phyloP scores from a whole-genome alignment of 352 stramenopile genomes.

The Globisporangium lucens region DNA sequence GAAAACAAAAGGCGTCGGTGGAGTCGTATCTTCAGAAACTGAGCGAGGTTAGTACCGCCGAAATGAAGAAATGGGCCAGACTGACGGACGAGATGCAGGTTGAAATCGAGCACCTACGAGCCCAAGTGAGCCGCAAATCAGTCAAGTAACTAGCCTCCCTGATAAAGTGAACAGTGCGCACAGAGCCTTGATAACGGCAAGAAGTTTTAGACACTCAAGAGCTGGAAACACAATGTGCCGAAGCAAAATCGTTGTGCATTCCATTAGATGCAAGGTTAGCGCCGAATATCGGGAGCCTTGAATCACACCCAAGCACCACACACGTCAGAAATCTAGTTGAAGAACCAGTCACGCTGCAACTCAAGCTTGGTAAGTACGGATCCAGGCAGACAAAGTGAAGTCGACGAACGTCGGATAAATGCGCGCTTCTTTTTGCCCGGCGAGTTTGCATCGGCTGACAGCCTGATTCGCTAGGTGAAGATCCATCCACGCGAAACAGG shows the following conservation, averaged over 20 bases:
- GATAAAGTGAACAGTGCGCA: not conserved
- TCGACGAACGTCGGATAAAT: too few relatives aligned
- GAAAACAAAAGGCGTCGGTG: conserved; percentile 41
- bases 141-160: not conserved
- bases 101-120: conserved; percentile 67
- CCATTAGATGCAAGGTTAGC: not conserved
- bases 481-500: not conserved
- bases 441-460: not conserved
- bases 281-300: not conserved
- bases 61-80: conserved; percentile 82
- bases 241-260: too few relatives aligned
- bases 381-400: too few relatives aligned
- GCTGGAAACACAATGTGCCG: too few relatives aligned
- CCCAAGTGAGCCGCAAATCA: conserved; percentile 17
- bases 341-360: too few relatives aligned
- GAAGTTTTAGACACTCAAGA: not conserved
- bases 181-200: not conserved
- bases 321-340: too few relatives aligned
- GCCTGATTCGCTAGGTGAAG: not conserved
- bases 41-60: conserved; percentile 62
- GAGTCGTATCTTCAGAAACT: conserved; percentile 62
- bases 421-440: too few relatives aligned
- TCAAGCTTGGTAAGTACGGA: too few relatives aligned
- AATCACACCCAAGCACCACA: not conserved
- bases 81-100: conserved; percentile 81